phyloP scores from a whole-genome alignment of 2,329 filamentous ascomycete species.

The Elsinoe fawcettii region DNA sequence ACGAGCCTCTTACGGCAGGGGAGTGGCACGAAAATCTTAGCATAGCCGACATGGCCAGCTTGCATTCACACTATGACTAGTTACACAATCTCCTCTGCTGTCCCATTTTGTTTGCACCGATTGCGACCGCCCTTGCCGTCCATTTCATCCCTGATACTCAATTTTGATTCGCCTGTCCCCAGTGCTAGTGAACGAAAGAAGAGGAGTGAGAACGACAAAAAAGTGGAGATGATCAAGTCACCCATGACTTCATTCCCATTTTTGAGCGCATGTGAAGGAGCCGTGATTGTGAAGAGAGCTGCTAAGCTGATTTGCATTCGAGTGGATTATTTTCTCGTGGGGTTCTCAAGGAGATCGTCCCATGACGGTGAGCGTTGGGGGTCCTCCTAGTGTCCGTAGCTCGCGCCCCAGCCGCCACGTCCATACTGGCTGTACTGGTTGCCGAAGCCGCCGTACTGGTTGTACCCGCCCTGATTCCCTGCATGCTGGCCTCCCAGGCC shows the following conservation, averaged over 20 bases:
- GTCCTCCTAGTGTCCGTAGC: slow-evolving; percentile 26
- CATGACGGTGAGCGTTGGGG: background rate
- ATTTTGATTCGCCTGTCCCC: background rate
- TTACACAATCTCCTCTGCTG: background rate
- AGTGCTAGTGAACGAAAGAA: background rate
- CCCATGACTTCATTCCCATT: background rate
- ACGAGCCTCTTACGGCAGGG: background rate
- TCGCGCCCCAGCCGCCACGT: slow-evolving; percentile 29
- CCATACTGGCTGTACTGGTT: slow-evolving; percentile 26
- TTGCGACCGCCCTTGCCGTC: background rate
- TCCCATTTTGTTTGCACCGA: background rate
- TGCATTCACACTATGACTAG: background rate
- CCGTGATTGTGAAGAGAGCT: background rate
- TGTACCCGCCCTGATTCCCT: slow-evolving; percentile 39
- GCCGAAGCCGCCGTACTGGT: slow-evolving; percentile 30
- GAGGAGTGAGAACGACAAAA: background rate
- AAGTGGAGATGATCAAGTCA: background rate
- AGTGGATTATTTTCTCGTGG: background rate
- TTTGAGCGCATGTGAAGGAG: background rate
- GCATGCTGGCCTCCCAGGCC: slow-evolving; percentile 43
- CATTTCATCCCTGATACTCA: background rate
- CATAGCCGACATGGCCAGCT: background rate
- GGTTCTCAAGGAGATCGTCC: background rate
- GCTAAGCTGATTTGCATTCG: background rate
- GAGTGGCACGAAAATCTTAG: background rate